Evolutionary conservation across 2,329 filamentous ascomycete species (phyloP).

Genomic region (Talaromyces sp.): DNA sequence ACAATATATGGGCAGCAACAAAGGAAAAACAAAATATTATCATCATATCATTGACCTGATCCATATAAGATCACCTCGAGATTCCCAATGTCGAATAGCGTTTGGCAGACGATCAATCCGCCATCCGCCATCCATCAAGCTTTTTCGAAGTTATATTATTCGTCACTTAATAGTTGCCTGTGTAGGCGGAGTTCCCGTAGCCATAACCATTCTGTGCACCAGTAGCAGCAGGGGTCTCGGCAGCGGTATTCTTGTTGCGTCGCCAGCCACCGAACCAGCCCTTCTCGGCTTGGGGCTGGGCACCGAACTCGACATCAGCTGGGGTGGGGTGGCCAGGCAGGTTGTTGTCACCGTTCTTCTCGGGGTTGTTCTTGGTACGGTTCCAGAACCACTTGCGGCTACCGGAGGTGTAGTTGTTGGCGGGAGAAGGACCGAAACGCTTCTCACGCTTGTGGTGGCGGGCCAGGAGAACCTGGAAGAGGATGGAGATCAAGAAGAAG

Average conservation of each 20-base stretch:
- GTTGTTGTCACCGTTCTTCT: constrained; percentile 34
- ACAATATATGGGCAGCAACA: too few species aligned
- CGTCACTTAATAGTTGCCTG: constrained; percentile 31
- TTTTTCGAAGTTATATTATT: not conserved
- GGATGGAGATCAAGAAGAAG: constrained; percentile 74
- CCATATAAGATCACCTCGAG: not conserved
- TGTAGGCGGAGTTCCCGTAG: constrained; percentile 37
- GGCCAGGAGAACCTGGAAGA: constrained; percentile 68
- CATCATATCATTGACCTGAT: constrained; percentile 22
- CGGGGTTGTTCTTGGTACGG: constrained; percentile 50
- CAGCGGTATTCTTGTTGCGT: constrained; percentile 25
- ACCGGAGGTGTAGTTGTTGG: constrained; percentile 69
- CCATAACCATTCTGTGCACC: constrained; percentile 26
- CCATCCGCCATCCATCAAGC: not conserved
- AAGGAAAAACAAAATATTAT: constrained; percentile 8
- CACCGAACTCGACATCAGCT: constrained; percentile 37
- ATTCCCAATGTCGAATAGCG: not conserved
- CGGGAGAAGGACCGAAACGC: constrained; percentile 67
- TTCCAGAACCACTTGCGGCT: constrained; percentile 47
- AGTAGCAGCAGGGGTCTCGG: not conserved
- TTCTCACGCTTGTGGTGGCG: constrained; percentile 75
- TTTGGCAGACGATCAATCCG: not conserved
- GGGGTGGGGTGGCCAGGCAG: constrained; percentile 46
- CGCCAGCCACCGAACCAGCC: constrained; percentile 25
- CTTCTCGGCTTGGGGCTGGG: constrained; percentile 21